These are phyloP conservation scores for Hordeum pubiflorum DNA, from an alignment of 202 grass and related monocot genomes.

Conservation along the genomic window DNA sequence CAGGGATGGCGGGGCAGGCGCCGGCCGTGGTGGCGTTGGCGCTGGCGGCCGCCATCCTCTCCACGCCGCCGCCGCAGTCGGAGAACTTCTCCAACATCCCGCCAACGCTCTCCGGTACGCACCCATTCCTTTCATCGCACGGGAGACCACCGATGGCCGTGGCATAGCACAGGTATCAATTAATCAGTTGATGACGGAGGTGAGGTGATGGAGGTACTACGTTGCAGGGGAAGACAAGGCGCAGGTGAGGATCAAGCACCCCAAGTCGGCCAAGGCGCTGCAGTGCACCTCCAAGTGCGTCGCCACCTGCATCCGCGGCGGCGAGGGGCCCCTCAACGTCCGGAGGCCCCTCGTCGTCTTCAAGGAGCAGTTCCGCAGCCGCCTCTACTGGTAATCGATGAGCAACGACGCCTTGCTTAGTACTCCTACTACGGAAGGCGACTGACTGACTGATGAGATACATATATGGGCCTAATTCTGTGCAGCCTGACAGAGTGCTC, in stretches of 20 bases:
- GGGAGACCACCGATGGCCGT: background rate
- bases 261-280: conserved; percentile 70
- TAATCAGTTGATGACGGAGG: background rate
- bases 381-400: conserved; percentile 61
- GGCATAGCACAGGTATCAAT: background rate
- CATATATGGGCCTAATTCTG: background rate
- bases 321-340: conserved; percentile 72
- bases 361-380: conserved; percentile 72
- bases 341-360: conserved; percentile 75
- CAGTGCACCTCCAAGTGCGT: conserved; percentile 80
- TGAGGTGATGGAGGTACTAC: background rate
- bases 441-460: background rate
- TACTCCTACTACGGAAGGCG: background rate
- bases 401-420: background rate
- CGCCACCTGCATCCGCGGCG: conserved; percentile 84
- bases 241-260: conserved; percentile 63
- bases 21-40: conserved; percentile 36
- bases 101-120: conserved; percentile 51
- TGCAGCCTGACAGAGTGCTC: conserved; percentile 71
- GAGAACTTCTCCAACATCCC: conserved; percentile 70
- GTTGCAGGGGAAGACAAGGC: conserved; percentile 38
- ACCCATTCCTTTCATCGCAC: background rate
- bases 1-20: background rate
- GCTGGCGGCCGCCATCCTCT: conserved; percentile 52
- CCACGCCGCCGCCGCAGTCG: conserved; percentile 36